phyloP scores from a whole-genome alignment of 2,329 filamentous ascomycete species.

The Hymenoscyphus fraxineus region DNA sequence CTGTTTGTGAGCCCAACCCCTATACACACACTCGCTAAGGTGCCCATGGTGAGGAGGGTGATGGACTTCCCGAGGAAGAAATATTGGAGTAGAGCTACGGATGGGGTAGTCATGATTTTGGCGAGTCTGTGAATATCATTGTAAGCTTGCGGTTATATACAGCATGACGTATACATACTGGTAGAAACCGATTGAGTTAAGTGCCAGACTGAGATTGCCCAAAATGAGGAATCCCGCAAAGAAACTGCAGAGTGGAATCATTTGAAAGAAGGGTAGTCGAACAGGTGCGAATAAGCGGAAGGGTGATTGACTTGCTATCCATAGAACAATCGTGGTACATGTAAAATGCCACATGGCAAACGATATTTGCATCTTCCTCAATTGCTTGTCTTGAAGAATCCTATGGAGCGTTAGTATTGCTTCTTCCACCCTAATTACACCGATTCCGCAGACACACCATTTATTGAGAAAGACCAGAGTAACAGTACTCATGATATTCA shows the following conservation, averaged over 20 bases:
- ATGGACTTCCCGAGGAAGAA: constrained; percentile 41
- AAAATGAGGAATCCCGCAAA: constrained; percentile 45
- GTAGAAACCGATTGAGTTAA: constrained; percentile 46
- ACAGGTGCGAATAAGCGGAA: constrained; percentile 44
- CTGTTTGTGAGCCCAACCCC: constrained; percentile 44
- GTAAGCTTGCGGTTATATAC: not conserved
- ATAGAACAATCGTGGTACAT: constrained; percentile 42
- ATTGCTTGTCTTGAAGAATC: constrained; percentile 42
- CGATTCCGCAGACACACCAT: constrained; percentile 32
- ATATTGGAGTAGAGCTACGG: constrained; percentile 44
- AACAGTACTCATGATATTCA: constrained; percentile 43
- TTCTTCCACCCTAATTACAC: constrained; percentile 6
- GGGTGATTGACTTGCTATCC: constrained; percentile 39
- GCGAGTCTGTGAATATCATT: constrained; percentile 33
- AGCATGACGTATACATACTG: constrained; percentile 29
- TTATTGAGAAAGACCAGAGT: constrained; percentile 44
- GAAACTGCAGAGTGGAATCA: constrained; percentile 44
- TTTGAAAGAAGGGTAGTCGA: constrained; percentile 41
- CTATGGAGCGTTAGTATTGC: constrained; percentile 26
- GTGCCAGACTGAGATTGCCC: constrained; percentile 43
- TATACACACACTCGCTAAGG: constrained; percentile 41
- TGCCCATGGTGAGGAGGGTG: constrained; percentile 39
- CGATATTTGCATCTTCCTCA: constrained; percentile 43
- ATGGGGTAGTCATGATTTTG: constrained; percentile 47
- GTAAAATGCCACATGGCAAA: constrained; percentile 47